Base-by-base conservation (phyloP, 257 asterid species). In the Fraxinus americana region DNA sequence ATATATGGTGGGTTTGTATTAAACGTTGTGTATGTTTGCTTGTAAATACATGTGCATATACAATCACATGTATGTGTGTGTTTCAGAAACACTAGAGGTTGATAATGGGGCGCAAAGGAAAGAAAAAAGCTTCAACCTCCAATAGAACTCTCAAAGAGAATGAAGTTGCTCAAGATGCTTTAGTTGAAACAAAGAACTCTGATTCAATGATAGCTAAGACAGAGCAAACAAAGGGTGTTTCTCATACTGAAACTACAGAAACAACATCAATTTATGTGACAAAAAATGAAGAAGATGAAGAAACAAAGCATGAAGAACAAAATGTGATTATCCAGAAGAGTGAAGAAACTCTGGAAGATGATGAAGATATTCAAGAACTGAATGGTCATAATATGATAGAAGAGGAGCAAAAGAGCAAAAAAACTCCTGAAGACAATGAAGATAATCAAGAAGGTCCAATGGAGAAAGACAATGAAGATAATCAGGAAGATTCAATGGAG, bases 41-140 rank as follows among this genome's bases (percentile, higher is more conserved):
- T 57, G 66, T 57, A 57, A 5, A 54, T 57, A 19, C 29, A 19
- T 0, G 66, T 2, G 25, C 25, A n/a, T 23, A 25, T 61, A 17
- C 34, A 61, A 61, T 61, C 32, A 1, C 6, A 0, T 23, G 13
- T 25, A 21, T 21, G 69, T 57, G 54, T 68, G 77, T 75, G 72
- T 67, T 75, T 85, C 29, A 63, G 80, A 73, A 29, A 75, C 72
- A 61, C 4, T 73, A 4, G 32, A 82, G 86, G 83, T 39, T 48
- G 77, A 76, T 39, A 74, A 87, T 84, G 88, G 84, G 48, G 52
- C 23, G 16, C 77, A 79, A 81, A 80, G 80, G 87, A 70, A 75
- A 81, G 79, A 81, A 68, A 48, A 79, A 50, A 48, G 63, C 70
- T 71, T 73, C 67, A 52, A 77, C 76, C 71, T 74, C 84, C 32